Conservation (phyloP, 768 basidiomycete species). For the Cystobasidium ongulense region DNA sequence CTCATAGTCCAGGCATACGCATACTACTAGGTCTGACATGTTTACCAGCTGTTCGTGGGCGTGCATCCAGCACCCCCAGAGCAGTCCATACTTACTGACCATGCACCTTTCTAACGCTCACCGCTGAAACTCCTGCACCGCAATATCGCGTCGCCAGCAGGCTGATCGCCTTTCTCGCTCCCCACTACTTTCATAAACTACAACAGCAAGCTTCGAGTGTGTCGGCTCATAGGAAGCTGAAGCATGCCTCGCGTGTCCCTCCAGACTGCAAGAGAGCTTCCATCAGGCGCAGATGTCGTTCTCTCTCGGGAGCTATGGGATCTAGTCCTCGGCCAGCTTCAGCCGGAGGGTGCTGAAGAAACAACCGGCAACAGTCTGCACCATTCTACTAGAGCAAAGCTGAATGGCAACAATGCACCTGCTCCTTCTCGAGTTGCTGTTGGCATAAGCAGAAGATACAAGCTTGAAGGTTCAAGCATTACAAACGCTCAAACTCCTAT, state of each 20-base stretch:
- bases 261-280: background rate
- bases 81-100: too few species aligned
- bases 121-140: too few species aligned
- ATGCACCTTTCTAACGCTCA: too few species aligned
- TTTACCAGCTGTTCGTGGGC: too few species aligned
- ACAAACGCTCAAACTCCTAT: background rate
- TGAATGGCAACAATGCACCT: background rate
- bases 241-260: background rate
- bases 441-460: background rate
- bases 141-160: background rate
- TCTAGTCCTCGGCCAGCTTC: slow-evolving; percentile 4
- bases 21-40: too few species aligned
- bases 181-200: background rate
- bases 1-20: too few species aligned
- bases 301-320: slow-evolving; percentile 12
- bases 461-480: background rate
- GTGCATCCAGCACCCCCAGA: too few species aligned
- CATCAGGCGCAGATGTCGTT: background rate
- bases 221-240: background rate
- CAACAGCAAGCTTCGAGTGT: background rate
- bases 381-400: background rate
- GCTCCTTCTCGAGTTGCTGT: background rate
- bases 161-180: background rate
- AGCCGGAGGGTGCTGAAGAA: background rate
- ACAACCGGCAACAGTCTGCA: background rate